Percentiles rank a stretch among this genome's conserved stretches.
Evolutionary conservation across 2,329 filamentous ascomycete species (phyloP).

Genomic region (Emmonsiellopsis sp.): DNA sequence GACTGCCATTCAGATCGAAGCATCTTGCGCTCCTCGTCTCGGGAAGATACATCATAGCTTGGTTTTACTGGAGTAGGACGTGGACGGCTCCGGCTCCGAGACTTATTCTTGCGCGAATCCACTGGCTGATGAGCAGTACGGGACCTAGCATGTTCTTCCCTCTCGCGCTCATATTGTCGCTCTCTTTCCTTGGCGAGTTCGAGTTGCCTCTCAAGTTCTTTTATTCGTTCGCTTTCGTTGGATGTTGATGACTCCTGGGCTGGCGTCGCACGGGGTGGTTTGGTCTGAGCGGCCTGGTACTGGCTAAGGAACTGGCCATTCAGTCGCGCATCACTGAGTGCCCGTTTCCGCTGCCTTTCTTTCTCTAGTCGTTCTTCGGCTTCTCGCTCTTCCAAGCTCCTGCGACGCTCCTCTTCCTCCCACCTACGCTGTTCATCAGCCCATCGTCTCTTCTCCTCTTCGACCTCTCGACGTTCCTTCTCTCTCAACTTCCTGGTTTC

Average conservation of each 20-base stretch:
- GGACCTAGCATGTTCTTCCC: constrained; percentile 40
- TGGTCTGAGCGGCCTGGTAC: constrained; percentile 64
- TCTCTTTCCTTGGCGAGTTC: constrained; percentile 60
- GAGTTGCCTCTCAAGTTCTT: constrained; percentile 68
- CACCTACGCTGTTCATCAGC: constrained; percentile 56
- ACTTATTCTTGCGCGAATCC: constrained; percentile 4
- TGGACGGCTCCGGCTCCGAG: constrained; percentile 21
- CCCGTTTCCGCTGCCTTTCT: constrained; percentile 55
- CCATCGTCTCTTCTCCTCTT: constrained; percentile 39
- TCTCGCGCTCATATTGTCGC: constrained; percentile 52
- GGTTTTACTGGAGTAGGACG: constrained; percentile 28
- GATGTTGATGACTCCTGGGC: constrained; percentile 37
- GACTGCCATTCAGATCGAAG: constrained; percentile 49
- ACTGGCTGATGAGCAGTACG: constrained; percentile 8
- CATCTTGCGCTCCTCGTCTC: constrained; percentile 51
- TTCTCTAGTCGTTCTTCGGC: constrained; percentile 58
- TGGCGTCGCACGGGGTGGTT: constrained; percentile 27
- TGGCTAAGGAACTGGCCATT: constrained; percentile 80
- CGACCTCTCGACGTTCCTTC: constrained; percentile 37
- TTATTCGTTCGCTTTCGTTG: constrained; percentile 59
- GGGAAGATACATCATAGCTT: constrained; percentile 50
- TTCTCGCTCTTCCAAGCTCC: constrained; percentile 63
- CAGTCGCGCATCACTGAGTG: constrained; percentile 57
- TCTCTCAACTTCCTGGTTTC: constrained; percentile 42
- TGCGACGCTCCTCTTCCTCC: constrained; percentile 65